phyloP scores from a whole-genome alignment of 441 rosid species.

The Euphorbia celastroides region DNA sequence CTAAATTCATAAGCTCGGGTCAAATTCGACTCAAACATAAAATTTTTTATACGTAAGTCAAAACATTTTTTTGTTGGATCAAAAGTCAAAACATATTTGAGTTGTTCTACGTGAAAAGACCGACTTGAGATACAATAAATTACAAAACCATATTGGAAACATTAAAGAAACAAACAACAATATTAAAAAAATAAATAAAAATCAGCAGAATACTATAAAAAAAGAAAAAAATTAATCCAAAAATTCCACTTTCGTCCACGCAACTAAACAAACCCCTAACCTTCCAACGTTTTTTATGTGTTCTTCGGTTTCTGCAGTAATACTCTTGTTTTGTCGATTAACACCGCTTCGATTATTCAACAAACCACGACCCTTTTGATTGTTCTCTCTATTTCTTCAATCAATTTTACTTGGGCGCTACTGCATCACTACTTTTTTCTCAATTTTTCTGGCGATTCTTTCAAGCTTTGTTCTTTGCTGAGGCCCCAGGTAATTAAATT shows the following conservation, averaged over 20 bases:
- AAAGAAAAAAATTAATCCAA: neutral
- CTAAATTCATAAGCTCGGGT: no score
- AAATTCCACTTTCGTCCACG: conserved; percentile 41
- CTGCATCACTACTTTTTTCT: neutral
- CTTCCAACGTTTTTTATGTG: neutral
- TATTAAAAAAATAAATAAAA: no score
- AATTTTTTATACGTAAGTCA: no score
- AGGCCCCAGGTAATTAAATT: conserved; percentile 34
- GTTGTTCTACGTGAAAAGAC: no score
- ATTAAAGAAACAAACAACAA: no score
- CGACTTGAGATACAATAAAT: no score
- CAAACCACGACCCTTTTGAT: neutral
- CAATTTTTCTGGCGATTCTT: neutral
- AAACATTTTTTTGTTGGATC: no score
- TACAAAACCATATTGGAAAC: no score
- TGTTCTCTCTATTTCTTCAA: neutral
- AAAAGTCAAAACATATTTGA: no score
- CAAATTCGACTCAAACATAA: no score
- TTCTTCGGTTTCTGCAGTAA: conserved; percentile 1
- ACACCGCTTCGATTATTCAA: conserved; percentile 5
- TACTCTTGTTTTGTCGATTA: neutral
- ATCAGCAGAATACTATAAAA: no score
- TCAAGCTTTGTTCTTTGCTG: conserved; percentile 18
- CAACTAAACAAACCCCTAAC: conserved; percentile 23
- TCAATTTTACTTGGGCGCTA: neutral